Evolutionary conservation across 2,329 filamentous ascomycete species (phyloP).

Genomic region (Atkinsonella texensis): DNA sequence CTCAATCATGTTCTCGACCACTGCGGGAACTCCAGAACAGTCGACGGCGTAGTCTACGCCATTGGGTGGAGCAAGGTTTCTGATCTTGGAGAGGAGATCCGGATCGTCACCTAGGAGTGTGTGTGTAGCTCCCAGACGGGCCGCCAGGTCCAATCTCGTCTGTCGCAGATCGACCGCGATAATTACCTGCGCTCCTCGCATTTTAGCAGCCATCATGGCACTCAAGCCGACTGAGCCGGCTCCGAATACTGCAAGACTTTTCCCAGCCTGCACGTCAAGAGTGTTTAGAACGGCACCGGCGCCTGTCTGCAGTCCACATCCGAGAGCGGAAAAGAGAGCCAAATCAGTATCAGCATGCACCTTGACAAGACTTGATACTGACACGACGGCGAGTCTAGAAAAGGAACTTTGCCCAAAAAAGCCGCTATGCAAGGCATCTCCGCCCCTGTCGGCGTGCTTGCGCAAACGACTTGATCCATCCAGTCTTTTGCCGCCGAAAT

Average conservation of each 20-base stretch:
- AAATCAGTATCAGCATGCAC: slow-evolving; percentile 15
- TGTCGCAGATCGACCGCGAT: slow-evolving; percentile 1
- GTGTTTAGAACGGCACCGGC: slow-evolving; percentile 22
- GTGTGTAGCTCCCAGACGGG: background rate
- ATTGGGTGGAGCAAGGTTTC: slow-evolving; percentile 8
- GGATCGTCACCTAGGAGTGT: background rate
- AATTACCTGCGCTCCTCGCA: background rate
- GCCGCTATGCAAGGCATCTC: slow-evolving; percentile 6
- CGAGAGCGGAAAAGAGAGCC: slow-evolving; percentile 19
- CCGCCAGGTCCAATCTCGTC: background rate
- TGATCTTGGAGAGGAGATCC: slow-evolving; percentile 9
- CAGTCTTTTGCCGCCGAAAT: background rate
- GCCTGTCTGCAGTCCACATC: slow-evolving; percentile 24
- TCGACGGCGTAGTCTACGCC: slow-evolving; percentile 22
- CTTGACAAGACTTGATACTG: slow-evolving; percentile 18
- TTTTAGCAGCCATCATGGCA: slow-evolving; percentile 1
- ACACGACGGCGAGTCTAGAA: slow-evolving; percentile 17
- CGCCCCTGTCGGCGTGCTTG: background rate
- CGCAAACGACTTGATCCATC: background rate
- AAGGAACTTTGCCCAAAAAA: slow-evolving; percentile 26
- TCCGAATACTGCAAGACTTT: slow-evolving; percentile 18
- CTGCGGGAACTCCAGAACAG: slow-evolving; percentile 21
- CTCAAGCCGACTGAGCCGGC: background rate
- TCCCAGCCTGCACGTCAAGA: slow-evolving; percentile 14
- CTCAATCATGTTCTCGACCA: slow-evolving; percentile 34